phyloP scores from a whole-genome alignment of 106 monocot genomes.

The Dendrobium catenatum region DNA sequence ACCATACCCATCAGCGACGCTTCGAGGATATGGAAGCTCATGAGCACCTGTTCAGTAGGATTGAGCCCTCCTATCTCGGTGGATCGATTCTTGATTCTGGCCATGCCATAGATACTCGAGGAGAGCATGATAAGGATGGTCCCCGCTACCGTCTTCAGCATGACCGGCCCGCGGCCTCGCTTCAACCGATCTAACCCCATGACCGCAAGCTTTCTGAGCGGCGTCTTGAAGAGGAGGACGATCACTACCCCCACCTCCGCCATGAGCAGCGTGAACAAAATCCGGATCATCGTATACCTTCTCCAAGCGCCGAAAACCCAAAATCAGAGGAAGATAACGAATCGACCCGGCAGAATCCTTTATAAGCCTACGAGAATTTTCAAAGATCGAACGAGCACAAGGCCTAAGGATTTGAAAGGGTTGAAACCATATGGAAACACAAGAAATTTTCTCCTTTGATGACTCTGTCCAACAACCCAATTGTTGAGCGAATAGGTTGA shows the following conservation, averaged over 20 bases:
- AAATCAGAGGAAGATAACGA: background rate
- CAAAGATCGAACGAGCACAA: background rate
- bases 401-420: background rate
- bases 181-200: slow-evolving; percentile 54
- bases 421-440: too few species aligned
- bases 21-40: slow-evolving; percentile 77
- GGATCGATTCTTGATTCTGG: slow-evolving; percentile 47
- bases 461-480: too few species aligned
- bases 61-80: slow-evolving; percentile 36
- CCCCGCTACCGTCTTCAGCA: slow-evolving; percentile 51
- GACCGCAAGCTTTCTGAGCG: slow-evolving; percentile 38
- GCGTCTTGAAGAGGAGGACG: slow-evolving; percentile 50
- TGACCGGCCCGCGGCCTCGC: slow-evolving; percentile 54
- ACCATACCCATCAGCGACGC: slow-evolving; percentile 71
- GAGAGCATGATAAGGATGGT: slow-evolving; percentile 39
- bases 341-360: background rate
- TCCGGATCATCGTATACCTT: slow-evolving; percentile 45
- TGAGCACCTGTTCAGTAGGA: slow-evolving; percentile 88
- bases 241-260: slow-evolving; percentile 48
- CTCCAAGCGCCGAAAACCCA: background rate
- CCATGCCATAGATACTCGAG: slow-evolving; percentile 58
- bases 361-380: too few species aligned
- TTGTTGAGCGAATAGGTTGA: too few species aligned
- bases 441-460: too few species aligned
- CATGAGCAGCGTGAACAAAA: slow-evolving; percentile 45